Percentiles rank a stretch among this genome's conserved stretches.
These are phyloP conservation scores for Salisapilia sapeloensis DNA, from an alignment of 352 stramenopile genomes.

Conservation along the genomic window DNA sequence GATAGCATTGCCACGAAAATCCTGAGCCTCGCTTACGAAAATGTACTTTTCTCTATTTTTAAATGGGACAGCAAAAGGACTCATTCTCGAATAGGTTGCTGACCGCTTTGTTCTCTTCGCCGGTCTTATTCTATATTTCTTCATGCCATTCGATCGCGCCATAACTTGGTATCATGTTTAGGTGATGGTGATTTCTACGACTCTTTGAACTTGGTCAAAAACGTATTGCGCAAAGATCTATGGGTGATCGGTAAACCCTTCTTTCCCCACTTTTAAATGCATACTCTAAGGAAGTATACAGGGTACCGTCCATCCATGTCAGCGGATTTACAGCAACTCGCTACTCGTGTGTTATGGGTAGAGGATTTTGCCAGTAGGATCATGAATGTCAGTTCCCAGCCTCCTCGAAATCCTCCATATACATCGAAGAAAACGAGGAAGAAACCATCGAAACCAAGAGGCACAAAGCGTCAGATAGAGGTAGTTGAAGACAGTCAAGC, in stretches of 20 bases:
- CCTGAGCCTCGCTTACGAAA: slow-evolving; percentile 71
- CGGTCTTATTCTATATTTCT: slow-evolving; percentile 11
- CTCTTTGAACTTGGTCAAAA: slow-evolving; percentile 63
- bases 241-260: slow-evolving; percentile 58
- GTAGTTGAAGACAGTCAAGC: no score
- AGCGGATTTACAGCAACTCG: slow-evolving; percentile 59
- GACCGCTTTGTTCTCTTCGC: slow-evolving; percentile 72
- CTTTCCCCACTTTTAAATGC: neutral
- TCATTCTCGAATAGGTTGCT: slow-evolving; percentile 23
- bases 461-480: no score
- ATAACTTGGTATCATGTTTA: slow-evolving; percentile 6
- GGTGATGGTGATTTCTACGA: slow-evolving; percentile 79
- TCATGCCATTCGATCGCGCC: slow-evolving; percentile 1
- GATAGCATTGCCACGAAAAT: slow-evolving; percentile 73
- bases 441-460: no score
- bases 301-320: slow-evolving; percentile 58
- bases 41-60: slow-evolving; percentile 16
- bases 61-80: slow-evolving; percentile 1
- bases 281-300: slow-evolving; percentile 4
- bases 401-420: no score
- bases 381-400: no score
- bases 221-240: slow-evolving; percentile 68
- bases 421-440: no score
- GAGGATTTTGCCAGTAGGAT: no score
- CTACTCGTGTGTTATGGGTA: slow-evolving; percentile 55